Evolutionary conservation across 2,329 filamentous ascomycete species (phyloP), one percentile per base, ranked within the genome.

Genomic region (Colletotrichum sp.): DNA sequence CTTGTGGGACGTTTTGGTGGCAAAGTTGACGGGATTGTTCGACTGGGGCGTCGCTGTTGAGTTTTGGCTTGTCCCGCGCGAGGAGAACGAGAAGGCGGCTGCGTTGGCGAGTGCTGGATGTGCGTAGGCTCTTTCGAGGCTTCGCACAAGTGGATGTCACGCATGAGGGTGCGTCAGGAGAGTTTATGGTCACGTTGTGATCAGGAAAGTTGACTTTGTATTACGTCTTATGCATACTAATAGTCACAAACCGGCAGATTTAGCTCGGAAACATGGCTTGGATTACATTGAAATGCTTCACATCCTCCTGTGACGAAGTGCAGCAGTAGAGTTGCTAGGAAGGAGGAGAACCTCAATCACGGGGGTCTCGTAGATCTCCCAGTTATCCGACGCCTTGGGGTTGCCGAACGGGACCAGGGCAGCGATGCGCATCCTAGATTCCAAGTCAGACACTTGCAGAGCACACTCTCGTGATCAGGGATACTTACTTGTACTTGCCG

Each of bases 331-430:
- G 24, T 65, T 73, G n/a, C 71, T 21, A 3, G 57, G 26, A 18
- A 64, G 64, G n/a, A 59, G 70, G 6, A 71, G 55, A 6, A 87
- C 80, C 75, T 83, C 80, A 72, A 87, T 82, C 44, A 81, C 81
- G 12, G 82, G 80, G 9, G 82, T 80, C 62, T 83, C 78, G 82
- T 84, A 85, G 57, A 86, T 78, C 60, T 87, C 83, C 86, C 85
- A 87, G 63, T 87, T 85, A 57, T 84, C 84, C 6, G 86, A 82
- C 8, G 86, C 82, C 12, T 83, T 80, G 1, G 84, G 85, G 36
- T 86, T 85, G 0, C 86, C 86, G 34, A 87, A 87, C 3, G 86
- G 85, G 28, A 83, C 80, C 34, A 88, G 77, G 1, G 85, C 85
- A 6, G 85, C 86, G 65, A 87, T 84, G 7, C 86, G 85, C 79